phyloP scores from a whole-genome alignment of 2,329 filamentous ascomycete species.

The Diplodia seriata region DNA sequence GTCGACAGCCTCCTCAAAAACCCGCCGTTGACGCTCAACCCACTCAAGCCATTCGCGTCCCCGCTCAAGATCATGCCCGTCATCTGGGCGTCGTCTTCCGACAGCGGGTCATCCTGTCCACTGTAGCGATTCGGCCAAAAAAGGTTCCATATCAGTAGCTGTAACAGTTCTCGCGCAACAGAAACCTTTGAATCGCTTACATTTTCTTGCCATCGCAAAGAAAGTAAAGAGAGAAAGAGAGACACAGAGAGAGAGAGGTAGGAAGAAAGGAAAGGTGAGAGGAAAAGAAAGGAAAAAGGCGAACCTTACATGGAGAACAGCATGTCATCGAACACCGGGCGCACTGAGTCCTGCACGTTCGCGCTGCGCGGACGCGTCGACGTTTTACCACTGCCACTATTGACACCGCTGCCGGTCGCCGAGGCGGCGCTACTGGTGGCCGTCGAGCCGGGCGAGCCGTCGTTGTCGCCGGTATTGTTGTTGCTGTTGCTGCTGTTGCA shows the following conservation, averaged over 20 bases:
- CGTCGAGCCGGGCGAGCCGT: conserved; percentile 7
- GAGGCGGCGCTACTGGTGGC: background rate
- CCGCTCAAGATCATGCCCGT: background rate
- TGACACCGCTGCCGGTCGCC: background rate
- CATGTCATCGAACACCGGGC: conserved; percentile 30
- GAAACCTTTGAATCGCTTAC: background rate
- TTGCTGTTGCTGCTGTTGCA: background rate
- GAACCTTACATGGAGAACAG: conserved; percentile 31
- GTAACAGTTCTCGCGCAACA: background rate
- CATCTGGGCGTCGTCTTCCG: conserved; percentile 22
- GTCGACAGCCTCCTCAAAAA: conserved; percentile 29
- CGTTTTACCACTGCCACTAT: background rate
- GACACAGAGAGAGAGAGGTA: background rate
- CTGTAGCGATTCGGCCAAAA: background rate
- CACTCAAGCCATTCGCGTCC: background rate
- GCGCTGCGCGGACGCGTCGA: conserved; percentile 24
- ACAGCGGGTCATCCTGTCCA: conserved; percentile 25
- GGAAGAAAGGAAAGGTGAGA: background rate
- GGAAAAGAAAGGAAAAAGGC: conserved; percentile 6
- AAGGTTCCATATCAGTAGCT: conserved; percentile 14
- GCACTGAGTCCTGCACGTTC: conserved; percentile 12
- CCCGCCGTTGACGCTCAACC: conserved; percentile 15
- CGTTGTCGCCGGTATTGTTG: background rate
- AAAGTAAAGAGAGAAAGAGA: background rate
- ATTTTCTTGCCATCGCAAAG: background rate